Conservation (phyloP, 768 basidiomycete genomes). For the Termitomyces sp. region DNA sequence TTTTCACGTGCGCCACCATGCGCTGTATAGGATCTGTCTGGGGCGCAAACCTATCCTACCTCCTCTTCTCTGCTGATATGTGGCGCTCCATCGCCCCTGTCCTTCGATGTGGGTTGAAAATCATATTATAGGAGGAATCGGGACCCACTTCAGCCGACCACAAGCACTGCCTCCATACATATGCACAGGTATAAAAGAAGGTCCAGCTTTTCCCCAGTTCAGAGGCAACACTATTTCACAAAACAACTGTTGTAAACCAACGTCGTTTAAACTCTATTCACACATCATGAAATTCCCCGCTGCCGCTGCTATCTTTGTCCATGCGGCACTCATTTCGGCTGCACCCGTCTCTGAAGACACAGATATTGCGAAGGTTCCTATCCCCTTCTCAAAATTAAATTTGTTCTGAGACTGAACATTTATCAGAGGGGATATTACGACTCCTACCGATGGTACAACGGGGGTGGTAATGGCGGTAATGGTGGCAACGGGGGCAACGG, state of each 20-base stretch:
- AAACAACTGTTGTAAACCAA: neutral
- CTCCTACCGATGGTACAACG: neutral
- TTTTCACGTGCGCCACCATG: neutral
- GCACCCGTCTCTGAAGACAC: neutral
- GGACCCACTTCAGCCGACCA: neutral
- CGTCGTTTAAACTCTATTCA: neutral
- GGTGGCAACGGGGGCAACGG: neutral
- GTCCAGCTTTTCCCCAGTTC: neutral
- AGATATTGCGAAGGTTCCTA: neutral
- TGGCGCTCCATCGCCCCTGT: neutral
- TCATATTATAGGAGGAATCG: neutral
- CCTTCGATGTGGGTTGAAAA: neutral
- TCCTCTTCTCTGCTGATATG: neutral
- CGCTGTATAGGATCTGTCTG: neutral
- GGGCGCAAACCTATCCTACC: neutral
- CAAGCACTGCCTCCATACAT: neutral
- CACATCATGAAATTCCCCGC: neutral
- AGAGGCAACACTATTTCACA: neutral
- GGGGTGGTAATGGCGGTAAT: neutral
- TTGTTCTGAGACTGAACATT: too few relatives aligned
- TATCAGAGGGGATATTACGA: neutral
- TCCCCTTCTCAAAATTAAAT: too few relatives aligned
- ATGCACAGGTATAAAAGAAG: neutral
- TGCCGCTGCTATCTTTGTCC: neutral
- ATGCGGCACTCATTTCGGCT: neutral